phyloP scores from a whole-genome alignment of 371 early-diverging fungal genomes.

The Thermomucor indicae-seudaticae region DNA sequence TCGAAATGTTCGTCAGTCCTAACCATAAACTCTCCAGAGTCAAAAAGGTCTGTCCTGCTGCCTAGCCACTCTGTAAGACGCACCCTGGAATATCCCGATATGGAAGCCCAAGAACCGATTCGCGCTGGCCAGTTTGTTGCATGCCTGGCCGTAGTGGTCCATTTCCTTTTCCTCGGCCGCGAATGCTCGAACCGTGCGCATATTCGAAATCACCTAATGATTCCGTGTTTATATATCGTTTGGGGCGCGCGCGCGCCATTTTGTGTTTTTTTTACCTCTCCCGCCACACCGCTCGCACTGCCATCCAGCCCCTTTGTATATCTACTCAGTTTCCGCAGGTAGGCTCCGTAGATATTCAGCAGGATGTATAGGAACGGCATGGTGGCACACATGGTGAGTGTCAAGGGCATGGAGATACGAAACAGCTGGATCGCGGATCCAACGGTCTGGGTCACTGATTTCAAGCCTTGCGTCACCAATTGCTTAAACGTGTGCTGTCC shows the following conservation, averaged over 20 bases:
- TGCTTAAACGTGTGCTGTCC: slow-evolving; percentile 66
- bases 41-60: not conserved
- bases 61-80: not conserved
- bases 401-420: slow-evolving; percentile 62
- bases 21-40: not conserved
- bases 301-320: slow-evolving; percentile 51
- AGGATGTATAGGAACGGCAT: slow-evolving; percentile 67
- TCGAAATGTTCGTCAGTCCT: slow-evolving; percentile 64
- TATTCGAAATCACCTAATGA: slow-evolving; percentile 55
- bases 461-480: slow-evolving; percentile 67
- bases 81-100: slow-evolving; percentile 77
- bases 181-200: slow-evolving; percentile 76
- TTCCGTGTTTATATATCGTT: too few relatives aligned
- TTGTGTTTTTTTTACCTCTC: slow-evolving; percentile 45
- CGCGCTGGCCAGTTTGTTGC: slow-evolving; percentile 32
- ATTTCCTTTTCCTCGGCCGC: slow-evolving; percentile 67
- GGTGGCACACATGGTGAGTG: slow-evolving; percentile 55
- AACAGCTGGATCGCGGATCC: slow-evolving; percentile 67
- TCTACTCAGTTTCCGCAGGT: slow-evolving; percentile 58
- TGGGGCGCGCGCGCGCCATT: too few relatives aligned
- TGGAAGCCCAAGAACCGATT: slow-evolving; percentile 65
- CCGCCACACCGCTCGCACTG: slow-evolving; percentile 58
- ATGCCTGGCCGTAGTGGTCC: slow-evolving; percentile 51
- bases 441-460: slow-evolving; percentile 62
- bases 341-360: slow-evolving; percentile 70